A percentile compares a stretch with the other conserved stretches of the same genome.
phyloP scores from a whole-genome alignment of 2,329 filamentous ascomycete species.

The Alternaria tenuissima region DNA sequence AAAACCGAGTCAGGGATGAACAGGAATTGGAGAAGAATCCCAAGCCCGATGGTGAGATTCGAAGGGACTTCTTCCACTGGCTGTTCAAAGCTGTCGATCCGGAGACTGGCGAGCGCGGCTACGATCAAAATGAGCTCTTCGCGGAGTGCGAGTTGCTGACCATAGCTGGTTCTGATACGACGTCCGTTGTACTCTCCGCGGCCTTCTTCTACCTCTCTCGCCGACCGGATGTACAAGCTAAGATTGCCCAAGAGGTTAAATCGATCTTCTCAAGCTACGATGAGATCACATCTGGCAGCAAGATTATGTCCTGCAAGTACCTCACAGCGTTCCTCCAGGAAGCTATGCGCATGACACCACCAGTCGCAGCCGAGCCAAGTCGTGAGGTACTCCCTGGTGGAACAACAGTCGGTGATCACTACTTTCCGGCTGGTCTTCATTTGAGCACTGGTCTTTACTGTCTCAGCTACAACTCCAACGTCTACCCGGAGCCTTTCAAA shows the following conservation, averaged over 20 bases:
- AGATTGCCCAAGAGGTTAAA: constrained; percentile 28
- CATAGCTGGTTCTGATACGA: constrained; percentile 37
- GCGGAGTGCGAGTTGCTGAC: constrained; percentile 32
- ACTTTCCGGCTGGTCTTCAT: constrained; percentile 26
- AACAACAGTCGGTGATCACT: constrained; percentile 27
- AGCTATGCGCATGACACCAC: constrained; percentile 33
- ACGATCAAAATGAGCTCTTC: constrained; percentile 51
- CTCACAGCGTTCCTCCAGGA: constrained; percentile 34
- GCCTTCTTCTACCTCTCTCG: constrained; percentile 33
- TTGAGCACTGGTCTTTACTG: constrained; percentile 26
- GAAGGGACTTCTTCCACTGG: constrained; percentile 55
- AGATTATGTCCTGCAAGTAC: constrained; percentile 31
- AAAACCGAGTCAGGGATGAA: constrained; percentile 19
- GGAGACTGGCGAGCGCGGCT: constrained; percentile 47
- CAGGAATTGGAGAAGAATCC: constrained; percentile 23
- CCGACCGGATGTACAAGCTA: constrained; percentile 22
- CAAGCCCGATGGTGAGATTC: constrained; percentile 27
- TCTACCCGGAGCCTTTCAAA: constrained; percentile 29
- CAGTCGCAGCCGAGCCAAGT: constrained; percentile 25
- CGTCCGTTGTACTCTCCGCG: constrained; percentile 27
- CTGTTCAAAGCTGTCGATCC: constrained; percentile 53
- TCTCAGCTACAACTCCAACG: constrained; percentile 26
- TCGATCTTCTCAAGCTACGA: constrained; percentile 25
- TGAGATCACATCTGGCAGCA: constrained; percentile 29
- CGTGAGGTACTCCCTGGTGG: constrained; percentile 35